Percentiles rank a stretch among this genome's conserved stretches.
phyloP scores from a whole-genome alignment of 495 filamentous ascomycete species.

The Pseudomonodictys pantanalensis region DNA sequence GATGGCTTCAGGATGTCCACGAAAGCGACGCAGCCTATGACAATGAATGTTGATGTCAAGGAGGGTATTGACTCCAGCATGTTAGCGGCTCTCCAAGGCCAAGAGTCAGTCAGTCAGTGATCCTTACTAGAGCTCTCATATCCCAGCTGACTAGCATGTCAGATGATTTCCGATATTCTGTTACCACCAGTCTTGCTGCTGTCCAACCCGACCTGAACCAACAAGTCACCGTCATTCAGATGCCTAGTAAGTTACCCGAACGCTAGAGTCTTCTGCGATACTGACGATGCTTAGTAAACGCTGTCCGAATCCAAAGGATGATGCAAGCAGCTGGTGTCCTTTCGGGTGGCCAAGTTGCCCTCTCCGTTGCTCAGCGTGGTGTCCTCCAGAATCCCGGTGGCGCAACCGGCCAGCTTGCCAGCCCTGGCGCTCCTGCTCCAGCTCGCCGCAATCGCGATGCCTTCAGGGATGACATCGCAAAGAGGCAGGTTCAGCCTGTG shows the following conservation, averaged over 20 bases:
- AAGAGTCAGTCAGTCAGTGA: slow-evolving; percentile 26
- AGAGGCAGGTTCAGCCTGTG: neutral
- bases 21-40: slow-evolving; percentile 31
- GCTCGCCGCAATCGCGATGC: slow-evolving; percentile 3
- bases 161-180: slow-evolving; percentile 35
- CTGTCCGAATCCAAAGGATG: slow-evolving; percentile 24
- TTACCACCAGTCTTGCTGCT: slow-evolving; percentile 31
- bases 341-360: slow-evolving; percentile 13
- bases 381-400: slow-evolving; percentile 34
- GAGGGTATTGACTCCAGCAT: slow-evolving; percentile 32
- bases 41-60: slow-evolving; percentile 30
- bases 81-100: slow-evolving; percentile 18
- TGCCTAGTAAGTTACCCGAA: slow-evolving; percentile 29
- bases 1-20: slow-evolving; percentile 36
- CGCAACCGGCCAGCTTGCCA: slow-evolving; percentile 19
- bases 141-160: neutral
- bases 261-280: neutral
- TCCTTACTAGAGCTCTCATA: slow-evolving; percentile 8
- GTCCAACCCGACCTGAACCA: slow-evolving; percentile 31
- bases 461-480: neutral
- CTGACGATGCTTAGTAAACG: slow-evolving; percentile 28
- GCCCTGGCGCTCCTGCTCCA: neutral
- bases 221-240: slow-evolving; percentile 34
- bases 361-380: slow-evolving; percentile 29
- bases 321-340: slow-evolving; percentile 29